phyloP scores from a whole-genome alignment of 305 asterid genomes.

The Fraxinus floribunda region DNA sequence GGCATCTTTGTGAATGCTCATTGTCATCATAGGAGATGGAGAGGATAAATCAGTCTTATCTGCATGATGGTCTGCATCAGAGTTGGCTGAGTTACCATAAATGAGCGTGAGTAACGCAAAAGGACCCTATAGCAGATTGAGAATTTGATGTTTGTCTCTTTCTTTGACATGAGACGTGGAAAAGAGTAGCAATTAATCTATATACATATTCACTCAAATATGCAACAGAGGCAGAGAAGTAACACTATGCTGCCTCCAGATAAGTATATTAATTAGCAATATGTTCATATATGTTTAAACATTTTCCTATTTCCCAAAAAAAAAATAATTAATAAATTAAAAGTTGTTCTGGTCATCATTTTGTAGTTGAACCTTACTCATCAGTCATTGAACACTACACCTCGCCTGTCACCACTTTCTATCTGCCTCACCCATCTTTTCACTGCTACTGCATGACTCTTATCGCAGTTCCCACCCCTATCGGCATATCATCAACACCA shows the following conservation, averaged over 20 bases:
- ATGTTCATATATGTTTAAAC: not conserved
- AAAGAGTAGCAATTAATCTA: not conserved
- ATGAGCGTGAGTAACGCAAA: not conserved
- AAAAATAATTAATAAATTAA: not conserved
- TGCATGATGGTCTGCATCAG: constrained; percentile 26
- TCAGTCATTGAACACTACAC: not conserved
- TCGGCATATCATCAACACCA: not conserved
- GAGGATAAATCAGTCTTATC: constrained; percentile 29
- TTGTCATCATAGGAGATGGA: constrained; percentile 16
- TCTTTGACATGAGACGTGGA: constrained; percentile 6
- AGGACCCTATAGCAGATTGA: constrained; percentile 15
- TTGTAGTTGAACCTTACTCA: not conserved
- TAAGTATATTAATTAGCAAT: not conserved
- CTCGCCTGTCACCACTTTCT: not conserved
- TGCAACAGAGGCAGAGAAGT: not conserved
- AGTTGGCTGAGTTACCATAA: constrained; percentile 2
- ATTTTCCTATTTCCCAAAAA: not conserved
- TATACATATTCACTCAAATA: not conserved
- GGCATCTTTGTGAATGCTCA: constrained; percentile 19
- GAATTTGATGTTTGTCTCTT: not conserved
- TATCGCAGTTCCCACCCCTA: not conserved
- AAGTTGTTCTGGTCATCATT: not conserved
- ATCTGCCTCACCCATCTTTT: not conserved
- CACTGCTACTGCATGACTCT: not conserved
- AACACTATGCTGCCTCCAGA: not conserved